Evolutionary conservation across 495 filamentous ascomycete genomes (phyloP).

Genomic region (Penicillium subrubescens): DNA sequence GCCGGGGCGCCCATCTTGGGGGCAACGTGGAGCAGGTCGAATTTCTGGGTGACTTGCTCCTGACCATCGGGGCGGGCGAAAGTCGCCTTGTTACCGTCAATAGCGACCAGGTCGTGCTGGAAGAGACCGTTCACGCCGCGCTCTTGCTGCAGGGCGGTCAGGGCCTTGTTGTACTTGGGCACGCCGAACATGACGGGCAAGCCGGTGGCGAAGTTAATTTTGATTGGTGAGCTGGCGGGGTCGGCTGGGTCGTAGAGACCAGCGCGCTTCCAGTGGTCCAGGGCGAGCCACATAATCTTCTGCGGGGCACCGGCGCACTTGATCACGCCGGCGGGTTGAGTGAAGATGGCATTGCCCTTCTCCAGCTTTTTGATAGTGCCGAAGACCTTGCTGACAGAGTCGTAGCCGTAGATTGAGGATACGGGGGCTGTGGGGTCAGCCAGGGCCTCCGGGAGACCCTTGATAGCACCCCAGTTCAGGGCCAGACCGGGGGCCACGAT

Average conservation of each 20-base stretch:
- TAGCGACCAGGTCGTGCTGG: conserved; percentile 63
- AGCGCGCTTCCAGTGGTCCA: conserved; percentile 63
- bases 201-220: conserved; percentile 66
- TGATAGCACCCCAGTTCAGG: conserved; percentile 56
- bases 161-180: conserved; percentile 64
- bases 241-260: conserved; percentile 56
- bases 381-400: conserved; percentile 61
- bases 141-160: conserved; percentile 63
- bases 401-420: conserved; percentile 66
- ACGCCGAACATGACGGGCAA: conserved; percentile 68
- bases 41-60: conserved; percentile 51
- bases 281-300: conserved; percentile 71
- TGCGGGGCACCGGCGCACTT: conserved; percentile 74
- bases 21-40: conserved; percentile 61
- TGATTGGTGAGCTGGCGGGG: conserved; percentile 49
- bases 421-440: conserved; percentile 56
- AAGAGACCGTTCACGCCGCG: conserved; percentile 67
- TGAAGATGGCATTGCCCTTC: conserved; percentile 66
- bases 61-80: conserved; percentile 51
- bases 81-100: conserved; percentile 59
- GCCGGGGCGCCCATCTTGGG: conserved; percentile 65
- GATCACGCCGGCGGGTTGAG: conserved; percentile 64
- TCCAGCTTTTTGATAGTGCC: conserved; percentile 54
- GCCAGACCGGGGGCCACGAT: conserved; percentile 65
- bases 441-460: conserved; percentile 63